Evolutionary conservation across 2,329 filamentous ascomycete genomes (phyloP), one percentile per base, ranked within the genome.

Genomic region (Penicillium palitans): DNA sequence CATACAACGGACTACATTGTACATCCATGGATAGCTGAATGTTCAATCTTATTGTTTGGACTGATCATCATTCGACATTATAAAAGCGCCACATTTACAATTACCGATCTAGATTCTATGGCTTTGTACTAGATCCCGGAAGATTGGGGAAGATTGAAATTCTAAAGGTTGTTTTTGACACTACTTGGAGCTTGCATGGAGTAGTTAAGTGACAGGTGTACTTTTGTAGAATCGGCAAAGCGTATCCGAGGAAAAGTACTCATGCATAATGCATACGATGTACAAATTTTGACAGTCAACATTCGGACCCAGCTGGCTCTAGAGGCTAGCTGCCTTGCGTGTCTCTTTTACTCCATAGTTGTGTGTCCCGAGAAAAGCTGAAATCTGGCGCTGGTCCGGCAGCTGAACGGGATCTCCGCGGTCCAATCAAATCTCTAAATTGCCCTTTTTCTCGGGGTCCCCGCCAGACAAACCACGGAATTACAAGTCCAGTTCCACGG

Each of bases 371-470:
- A 48, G 21, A 33, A 41, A n/a, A 45, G 40, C 21, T 41, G 25
- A 47, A 41, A 12, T 31, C 27, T 52, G 54, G 41, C 46, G 46
- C 37, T 37, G 25, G 53, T 41, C 47, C 60, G 58, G 60, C 44
- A 44, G 31, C 54, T 58, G 54, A 50, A 41, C 45, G 29, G 44
- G 41, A 48, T 35, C 49, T 66, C 64, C 65, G 64, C 65, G 65
- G n/a, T 35, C 65, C 64, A 67, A 66, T 67, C 31, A 61, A 19
- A 19, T 12, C 8, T 7, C 2, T 17, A 9, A 35, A 21, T 29
- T 19, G 29, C 17, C 33, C 8, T n/a, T 10, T 25, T 33, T 12
- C 19, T 57, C 19, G 40, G 31, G 31, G 15, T 31, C 31, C 40
- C 64, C 52, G 44, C 58, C 53, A 59, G 55, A 44, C 50, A 54